Evolutionary conservation across 352 stramenopile genomes (phyloP).

Genomic region (Phytophthora foliorum): DNA sequence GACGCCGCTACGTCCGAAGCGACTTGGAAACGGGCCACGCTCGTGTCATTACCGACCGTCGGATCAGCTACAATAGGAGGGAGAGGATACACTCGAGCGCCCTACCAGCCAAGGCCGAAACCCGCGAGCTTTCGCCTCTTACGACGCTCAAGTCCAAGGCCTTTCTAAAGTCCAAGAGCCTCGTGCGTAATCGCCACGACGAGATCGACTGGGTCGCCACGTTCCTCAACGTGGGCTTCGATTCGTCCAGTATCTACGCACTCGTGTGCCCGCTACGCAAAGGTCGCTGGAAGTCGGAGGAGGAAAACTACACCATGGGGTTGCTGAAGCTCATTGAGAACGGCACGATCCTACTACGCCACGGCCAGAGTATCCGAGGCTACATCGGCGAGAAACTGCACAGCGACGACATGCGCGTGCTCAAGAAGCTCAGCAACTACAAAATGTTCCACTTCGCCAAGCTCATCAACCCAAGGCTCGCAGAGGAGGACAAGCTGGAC

Average conservation of each 20-base stretch:
- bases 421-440: slow-evolving; percentile 89
- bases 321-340: slow-evolving; percentile 73
- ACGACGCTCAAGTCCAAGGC: slow-evolving; percentile 76
- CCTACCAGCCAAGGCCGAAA: not conserved
- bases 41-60: not conserved
- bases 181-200: slow-evolving; percentile 79
- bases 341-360: slow-evolving; percentile 63
- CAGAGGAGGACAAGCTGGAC: slow-evolving; percentile 66
- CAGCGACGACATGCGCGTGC: slow-evolving; percentile 85
- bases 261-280: slow-evolving; percentile 82
- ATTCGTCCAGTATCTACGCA: slow-evolving; percentile 77
- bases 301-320: slow-evolving; percentile 80
- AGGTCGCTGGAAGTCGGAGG: slow-evolving; percentile 77
- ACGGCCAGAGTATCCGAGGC: slow-evolving; percentile 73
- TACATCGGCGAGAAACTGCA: slow-evolving; percentile 84
- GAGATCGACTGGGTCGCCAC: slow-evolving; percentile 85
- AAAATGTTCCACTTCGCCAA: slow-evolving; percentile 83
- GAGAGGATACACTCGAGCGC: not conserved
- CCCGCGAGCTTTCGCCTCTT: slow-evolving; percentile 49
- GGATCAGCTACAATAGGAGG: slow-evolving; percentile 9
- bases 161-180: slow-evolving; percentile 61
- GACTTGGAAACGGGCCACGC: not conserved
- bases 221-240: slow-evolving; percentile 80
- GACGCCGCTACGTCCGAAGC: slow-evolving; percentile 14
- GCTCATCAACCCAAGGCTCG: slow-evolving; percentile 66